Percentiles rank a stretch among this genome's conserved stretches.
phyloP scores from a whole-genome alignment of 148 eudicot genomes.

The Bassia scoparia region DNA sequence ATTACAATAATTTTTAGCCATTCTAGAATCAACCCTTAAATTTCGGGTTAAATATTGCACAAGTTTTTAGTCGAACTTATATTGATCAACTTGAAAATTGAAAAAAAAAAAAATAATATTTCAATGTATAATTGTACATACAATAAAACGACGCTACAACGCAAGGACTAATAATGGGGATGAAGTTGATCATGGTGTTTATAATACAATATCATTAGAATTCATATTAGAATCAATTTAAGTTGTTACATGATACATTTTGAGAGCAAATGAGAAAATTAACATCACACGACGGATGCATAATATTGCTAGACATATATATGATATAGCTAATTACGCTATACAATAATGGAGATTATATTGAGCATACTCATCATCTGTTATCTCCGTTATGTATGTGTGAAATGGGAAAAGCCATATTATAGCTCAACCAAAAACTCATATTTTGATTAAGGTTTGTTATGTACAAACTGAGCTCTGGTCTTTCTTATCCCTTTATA shows the following conservation, averaged over 20 bases:
- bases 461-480: slow-evolving; percentile 28
- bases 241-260: background rate
- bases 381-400: slow-evolving; percentile 5
- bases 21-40: too few species aligned
- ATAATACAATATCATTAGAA: slow-evolving; percentile 10
- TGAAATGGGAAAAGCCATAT: slow-evolving; percentile 13
- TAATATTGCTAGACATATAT: background rate
- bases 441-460: slow-evolving; percentile 10
- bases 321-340: background rate
- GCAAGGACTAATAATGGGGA: too few species aligned
- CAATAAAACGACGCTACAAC: too few species aligned
- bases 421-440: slow-evolving; percentile 10
- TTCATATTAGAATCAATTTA: background rate
- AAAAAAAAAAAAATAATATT: background rate
- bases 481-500: background rate
- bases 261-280: background rate
- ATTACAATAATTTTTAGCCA: too few species aligned
- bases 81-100: too few species aligned
- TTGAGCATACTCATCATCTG: slow-evolving; percentile 2
- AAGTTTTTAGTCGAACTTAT: too few species aligned
- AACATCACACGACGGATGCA: slow-evolving; percentile 6
- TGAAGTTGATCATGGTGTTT: too few species aligned
- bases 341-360: background rate
- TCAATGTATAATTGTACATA: too few species aligned
- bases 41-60: too few species aligned